Base-by-base conservation (phyloP, 306 rosid genomes). In the Pyrus pyrifolia region DNA sequence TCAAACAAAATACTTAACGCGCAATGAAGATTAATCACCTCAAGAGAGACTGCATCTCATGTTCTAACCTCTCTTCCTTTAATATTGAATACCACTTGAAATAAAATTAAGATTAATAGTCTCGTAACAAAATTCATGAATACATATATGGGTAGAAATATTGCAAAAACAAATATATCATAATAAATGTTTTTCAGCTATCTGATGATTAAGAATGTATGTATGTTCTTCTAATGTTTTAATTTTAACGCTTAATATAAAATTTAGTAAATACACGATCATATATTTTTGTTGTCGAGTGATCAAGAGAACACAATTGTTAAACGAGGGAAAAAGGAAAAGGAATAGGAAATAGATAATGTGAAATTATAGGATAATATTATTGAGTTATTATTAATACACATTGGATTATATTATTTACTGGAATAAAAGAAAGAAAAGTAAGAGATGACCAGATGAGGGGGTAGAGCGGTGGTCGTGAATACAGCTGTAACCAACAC, bases 401-500 rank as follows among this genome's bases (percentile, higher is more conserved):
- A 27, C 42, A 1, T 6, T 61, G 67, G 67, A 25, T 61, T 0
- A 38, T 25, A 29, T 25, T 62, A 25, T 25, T 29, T 62, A 62
- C 18, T 40, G 27, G 17, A 17, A 14, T 31, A 30, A 33, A 49
- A 42, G 75, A 51, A 30, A 79, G 72, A 40, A 64, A 62, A 22
- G 22, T 22, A 67, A 11, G 61, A 57, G 52, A 77, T 31, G 67
- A 63, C 10, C 53, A 23, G 35, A 25, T 40, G 42, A 35, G 58
- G 59, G 18, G 4, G 27, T 61, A 33, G 64, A 22, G 62, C 13
- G 78, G 76, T 85, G 74, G 88, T 88, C 79, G 90, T 87, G 93
- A 82, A 83, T 87, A 87, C 96, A 91, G 96, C 96, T 91, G 96
- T 87, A 85, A 77, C 80, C 90, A 85, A 81, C 79, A 18, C 58